Evolutionary conservation across 1,284 basidiomycete species (phyloP).

Genomic region (Flammula alnicola): DNA sequence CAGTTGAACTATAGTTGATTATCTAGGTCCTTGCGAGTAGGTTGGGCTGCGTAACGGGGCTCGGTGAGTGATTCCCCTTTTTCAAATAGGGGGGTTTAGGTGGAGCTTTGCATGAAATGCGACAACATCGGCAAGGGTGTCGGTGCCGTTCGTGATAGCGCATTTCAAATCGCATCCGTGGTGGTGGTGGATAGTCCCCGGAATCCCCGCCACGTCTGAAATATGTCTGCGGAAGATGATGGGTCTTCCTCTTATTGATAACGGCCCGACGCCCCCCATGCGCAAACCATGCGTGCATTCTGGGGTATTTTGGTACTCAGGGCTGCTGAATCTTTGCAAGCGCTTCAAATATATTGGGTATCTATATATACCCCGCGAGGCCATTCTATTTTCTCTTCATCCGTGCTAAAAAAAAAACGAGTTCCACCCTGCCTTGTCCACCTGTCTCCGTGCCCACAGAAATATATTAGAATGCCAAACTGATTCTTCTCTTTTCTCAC

Average conservation of each 20-base stretch:
- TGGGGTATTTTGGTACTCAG: neutral
- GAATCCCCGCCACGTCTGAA: neutral
- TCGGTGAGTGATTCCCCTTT: slow-evolving; percentile 47
- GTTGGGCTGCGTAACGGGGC: slow-evolving; percentile 72
- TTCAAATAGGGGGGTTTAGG: slow-evolving; percentile 1
- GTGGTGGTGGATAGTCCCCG: slow-evolving; percentile 1
- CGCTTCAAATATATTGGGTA: neutral
- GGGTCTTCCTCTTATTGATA: neutral
- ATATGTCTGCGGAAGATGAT: neutral
- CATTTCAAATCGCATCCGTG: slow-evolving; percentile 1
- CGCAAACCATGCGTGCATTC: neutral
- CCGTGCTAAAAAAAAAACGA: neutral
- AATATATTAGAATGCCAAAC: slow-evolving; percentile 9
- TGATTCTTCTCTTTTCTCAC: neutral
- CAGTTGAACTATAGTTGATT: neutral
- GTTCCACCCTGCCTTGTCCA: slow-evolving; percentile 4
- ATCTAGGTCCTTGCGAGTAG: slow-evolving; percentile 61
- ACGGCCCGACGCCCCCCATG: neutral
- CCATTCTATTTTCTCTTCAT: neutral
- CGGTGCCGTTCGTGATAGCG: neutral
- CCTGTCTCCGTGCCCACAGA: slow-evolving; percentile 11
- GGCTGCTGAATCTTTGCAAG: neutral
- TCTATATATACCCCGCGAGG: slow-evolving; percentile 8
- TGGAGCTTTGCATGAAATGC: too few relatives aligned
- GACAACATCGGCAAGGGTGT: too few relatives aligned